phyloP scores from a whole-genome alignment of 2,329 filamentous ascomycete genomes.

The Botrytis tulipae region DNA sequence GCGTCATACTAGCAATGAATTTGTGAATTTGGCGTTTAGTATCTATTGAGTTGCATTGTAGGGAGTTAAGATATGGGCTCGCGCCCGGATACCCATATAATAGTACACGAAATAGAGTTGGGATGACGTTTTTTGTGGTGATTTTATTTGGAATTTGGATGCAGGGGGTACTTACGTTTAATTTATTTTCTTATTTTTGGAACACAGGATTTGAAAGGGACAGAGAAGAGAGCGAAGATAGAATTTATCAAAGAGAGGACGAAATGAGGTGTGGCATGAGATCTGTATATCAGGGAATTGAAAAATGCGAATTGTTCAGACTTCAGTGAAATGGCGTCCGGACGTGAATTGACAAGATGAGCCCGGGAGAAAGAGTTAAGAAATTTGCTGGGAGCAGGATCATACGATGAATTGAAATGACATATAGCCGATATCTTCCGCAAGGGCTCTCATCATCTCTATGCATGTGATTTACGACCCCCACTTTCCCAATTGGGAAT shows the following conservation, averaged over 20 bases:
- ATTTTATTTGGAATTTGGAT: neutral
- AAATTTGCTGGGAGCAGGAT: neutral
- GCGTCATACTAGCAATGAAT: too few species aligned
- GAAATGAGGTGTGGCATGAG: too few species aligned
- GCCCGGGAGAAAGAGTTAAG: too few species aligned
- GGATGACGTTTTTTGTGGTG: neutral
- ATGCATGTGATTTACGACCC: neutral
- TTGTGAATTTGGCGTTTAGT: too few species aligned
- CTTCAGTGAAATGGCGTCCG: neutral
- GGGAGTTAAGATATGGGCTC: neutral
- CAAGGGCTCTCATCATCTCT: neutral
- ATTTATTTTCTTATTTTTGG: neutral
- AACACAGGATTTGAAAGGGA: neutral
- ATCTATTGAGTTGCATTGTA: too few species aligned
- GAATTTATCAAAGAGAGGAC: too few species aligned
- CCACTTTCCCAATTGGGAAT: neutral
- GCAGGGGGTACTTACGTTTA: neutral
- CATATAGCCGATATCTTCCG: neutral
- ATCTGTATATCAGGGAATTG: neutral
- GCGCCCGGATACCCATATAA: neutral
- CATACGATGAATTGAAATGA: neutral
- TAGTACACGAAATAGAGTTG: neutral
- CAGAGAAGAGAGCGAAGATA: neutral
- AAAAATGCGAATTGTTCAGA: neutral
- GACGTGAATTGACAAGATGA: neutral